phyloP scores from a whole-genome alignment of 129 eudicot species.

The Flaveria brownii region DNA sequence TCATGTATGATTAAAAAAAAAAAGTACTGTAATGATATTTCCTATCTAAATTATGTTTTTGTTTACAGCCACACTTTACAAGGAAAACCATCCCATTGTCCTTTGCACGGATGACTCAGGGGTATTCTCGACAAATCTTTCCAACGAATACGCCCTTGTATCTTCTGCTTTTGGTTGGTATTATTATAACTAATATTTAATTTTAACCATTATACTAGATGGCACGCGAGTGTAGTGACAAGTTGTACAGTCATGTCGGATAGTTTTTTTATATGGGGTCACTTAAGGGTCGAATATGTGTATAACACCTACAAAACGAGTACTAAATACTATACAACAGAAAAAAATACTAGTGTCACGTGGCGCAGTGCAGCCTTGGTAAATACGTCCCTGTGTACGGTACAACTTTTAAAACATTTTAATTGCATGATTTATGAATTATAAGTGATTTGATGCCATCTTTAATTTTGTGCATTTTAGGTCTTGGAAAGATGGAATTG shows the following conservation, averaged over 20 bases:
- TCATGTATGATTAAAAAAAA: background rate
- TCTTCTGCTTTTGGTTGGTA: conserved; percentile 72
- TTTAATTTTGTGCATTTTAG: conserved; percentile 33
- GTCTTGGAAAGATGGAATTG: conserved; percentile 66
- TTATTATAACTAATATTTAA: background rate
- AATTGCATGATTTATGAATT: background rate
- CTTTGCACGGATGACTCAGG: conserved; percentile 92
- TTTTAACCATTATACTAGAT: background rate
- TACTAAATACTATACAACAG: background rate
- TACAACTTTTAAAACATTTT: background rate
- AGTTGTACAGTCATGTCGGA: background rate
- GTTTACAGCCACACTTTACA: conserved; percentile 66
- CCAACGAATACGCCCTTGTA: conserved; percentile 68
- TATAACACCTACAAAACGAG: no score
- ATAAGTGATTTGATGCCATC: conserved; percentile 23
- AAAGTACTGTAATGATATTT: background rate
- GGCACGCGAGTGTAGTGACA: background rate
- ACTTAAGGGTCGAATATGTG: no score
- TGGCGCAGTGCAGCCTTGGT: background rate
- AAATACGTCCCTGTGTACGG: background rate
- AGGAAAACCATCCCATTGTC: conserved; percentile 70
- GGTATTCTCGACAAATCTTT: conserved; percentile 81
- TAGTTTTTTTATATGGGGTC: no score
- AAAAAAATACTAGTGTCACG: background rate
- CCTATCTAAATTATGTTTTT: background rate